A percentile compares a stretch with the other conserved stretches of the same genome.
Evolutionary conservation across 1,284 basidiomycete species (phyloP).

Genomic region (Puccinia coronata): DNA sequence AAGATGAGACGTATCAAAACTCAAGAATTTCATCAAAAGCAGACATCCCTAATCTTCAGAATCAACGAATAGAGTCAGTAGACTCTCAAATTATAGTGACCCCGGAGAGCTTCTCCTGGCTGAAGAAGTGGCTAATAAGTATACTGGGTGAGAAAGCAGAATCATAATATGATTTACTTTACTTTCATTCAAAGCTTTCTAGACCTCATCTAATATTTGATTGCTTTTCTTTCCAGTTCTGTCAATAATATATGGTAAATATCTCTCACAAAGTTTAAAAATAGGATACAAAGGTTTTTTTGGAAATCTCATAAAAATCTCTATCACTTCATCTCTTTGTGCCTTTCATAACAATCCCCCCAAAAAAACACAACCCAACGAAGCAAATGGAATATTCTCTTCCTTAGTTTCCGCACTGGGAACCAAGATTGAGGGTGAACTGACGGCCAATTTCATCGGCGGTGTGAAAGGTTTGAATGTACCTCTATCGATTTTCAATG

Average conservation of each 20-base stretch:
- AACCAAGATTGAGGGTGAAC: constrained; percentile 3
- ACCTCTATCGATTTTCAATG: constrained; percentile 5
- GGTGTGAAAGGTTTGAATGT: constrained; percentile 19
- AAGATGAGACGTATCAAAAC: neutral
- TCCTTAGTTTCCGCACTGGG: constrained; percentile 13
- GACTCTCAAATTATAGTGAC: neutral
- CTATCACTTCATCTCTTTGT: neutral
- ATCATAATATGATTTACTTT: neutral
- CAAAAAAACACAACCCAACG: neutral
- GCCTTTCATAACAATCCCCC: no score
- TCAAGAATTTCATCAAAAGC: neutral
- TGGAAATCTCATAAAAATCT: neutral
- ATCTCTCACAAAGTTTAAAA: neutral
- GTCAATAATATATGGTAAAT: constrained; percentile 32
- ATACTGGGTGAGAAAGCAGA: constrained; percentile 2
- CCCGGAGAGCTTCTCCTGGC: neutral
- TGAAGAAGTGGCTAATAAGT: constrained; percentile 27
- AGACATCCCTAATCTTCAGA: no score
- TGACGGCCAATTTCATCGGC: neutral
- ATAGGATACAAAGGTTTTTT: neutral
- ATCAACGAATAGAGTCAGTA: neutral
- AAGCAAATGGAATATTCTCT: constrained; percentile 14
- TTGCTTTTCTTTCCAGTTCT: constrained; percentile 3
- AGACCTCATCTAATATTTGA: neutral
- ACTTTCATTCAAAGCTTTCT: neutral